phyloP scores from a whole-genome alignment of 176 grass and related monocot genomes.

The Puya raimondii region DNA sequence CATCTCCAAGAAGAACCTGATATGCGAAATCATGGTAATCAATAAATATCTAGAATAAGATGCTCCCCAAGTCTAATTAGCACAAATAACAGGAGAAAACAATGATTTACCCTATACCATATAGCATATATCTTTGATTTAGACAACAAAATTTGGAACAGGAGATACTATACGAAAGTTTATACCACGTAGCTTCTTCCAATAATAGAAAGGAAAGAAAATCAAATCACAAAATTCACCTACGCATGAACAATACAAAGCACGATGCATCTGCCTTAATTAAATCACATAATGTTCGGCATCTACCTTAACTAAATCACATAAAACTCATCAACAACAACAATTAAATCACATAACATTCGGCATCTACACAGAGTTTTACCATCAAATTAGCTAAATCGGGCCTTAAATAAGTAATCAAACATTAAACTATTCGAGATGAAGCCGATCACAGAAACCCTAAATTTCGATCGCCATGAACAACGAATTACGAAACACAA shows the following conservation, averaged over 20 bases:
- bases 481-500: background rate
- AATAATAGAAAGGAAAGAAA: background rate
- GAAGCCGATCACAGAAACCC: background rate
- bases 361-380: background rate
- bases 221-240: no score
- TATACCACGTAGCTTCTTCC: background rate
- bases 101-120: background rate
- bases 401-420: constrained; percentile 4
- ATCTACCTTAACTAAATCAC: no score
- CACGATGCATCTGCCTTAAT: no score
- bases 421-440: background rate
- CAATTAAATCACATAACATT: no score
- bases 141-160: background rate
- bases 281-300: no score
- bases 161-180: background rate
- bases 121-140: background rate
- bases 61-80: background rate
- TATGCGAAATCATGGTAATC: background rate
- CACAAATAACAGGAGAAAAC: background rate
- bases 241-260: no score
- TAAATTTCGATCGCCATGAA: background rate
- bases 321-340: no score
- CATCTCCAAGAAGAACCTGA: constrained; percentile 92
- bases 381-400: constrained; percentile 14
- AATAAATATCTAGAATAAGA: background rate